These are phyloP conservation scores for Arabis alpina DNA, from an alignment of 345 rosid species.

Conservation along the genomic window DNA sequence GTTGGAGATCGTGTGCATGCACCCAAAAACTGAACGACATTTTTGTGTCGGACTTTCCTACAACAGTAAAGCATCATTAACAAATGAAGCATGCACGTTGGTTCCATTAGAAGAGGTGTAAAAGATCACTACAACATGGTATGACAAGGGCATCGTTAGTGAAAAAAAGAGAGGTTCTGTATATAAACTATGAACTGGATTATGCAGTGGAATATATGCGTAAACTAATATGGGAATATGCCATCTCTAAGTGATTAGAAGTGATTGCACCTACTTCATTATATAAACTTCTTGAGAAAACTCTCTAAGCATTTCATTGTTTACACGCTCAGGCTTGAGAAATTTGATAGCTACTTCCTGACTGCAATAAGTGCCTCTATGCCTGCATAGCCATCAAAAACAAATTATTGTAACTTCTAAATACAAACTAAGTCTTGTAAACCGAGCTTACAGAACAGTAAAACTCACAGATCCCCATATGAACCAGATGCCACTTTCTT, in stretches of 20 bases:
- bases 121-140: background rate
- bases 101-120: slow-evolving; percentile 13
- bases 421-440: background rate
- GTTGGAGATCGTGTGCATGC: slow-evolving; percentile 88
- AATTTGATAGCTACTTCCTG: slow-evolving; percentile 97
- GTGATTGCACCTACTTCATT: slow-evolving; percentile 68
- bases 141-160: background rate
- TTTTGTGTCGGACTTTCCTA: slow-evolving; percentile 95
- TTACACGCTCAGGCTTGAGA: slow-evolving; percentile 81
- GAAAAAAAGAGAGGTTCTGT: background rate
- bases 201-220: slow-evolving; percentile 1
- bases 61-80: slow-evolving; percentile 28
- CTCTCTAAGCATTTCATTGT: slow-evolving; percentile 72
- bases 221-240: background rate
- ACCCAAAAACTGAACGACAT: slow-evolving; percentile 93
- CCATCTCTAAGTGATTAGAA: too few species aligned
- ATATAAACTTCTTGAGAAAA: slow-evolving; percentile 94
- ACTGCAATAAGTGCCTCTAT: slow-evolving; percentile 82
- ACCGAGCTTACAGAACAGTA: slow-evolving; percentile 23
- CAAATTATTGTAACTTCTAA: slow-evolving; percentile 23
- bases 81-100: slow-evolving; percentile 21
- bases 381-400: slow-evolving; percentile 54
- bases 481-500: slow-evolving; percentile 91
- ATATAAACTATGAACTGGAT: slow-evolving; percentile 8
- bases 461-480: slow-evolving; percentile 87